Conservation (phyloP, 1,284 basidiomycete genomes). For the Ustilago crameri region DNA sequence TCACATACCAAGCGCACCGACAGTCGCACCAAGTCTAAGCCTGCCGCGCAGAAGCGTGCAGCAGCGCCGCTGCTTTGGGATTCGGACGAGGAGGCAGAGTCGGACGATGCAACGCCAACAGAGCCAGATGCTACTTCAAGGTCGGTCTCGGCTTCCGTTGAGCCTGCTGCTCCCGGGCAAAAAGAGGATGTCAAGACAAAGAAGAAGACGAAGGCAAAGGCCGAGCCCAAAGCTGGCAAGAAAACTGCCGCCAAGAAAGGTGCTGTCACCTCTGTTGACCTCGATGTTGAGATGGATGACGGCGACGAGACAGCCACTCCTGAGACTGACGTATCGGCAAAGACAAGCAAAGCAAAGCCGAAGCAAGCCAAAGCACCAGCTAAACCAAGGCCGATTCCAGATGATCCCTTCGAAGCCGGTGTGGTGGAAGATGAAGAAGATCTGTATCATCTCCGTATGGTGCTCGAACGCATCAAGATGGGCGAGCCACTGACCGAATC, state of each 20-base stretch:
- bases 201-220: constrained; percentile 24
- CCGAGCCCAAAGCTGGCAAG: constrained; percentile 10
- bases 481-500: constrained; percentile 48
- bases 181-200: constrained; percentile 11
- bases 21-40: constrained; percentile 4
- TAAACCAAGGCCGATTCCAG: constrained; percentile 27
- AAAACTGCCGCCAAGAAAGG: constrained; percentile 26
- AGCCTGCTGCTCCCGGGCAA: constrained; percentile 14
- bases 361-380: constrained; percentile 24
- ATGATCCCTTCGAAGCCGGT: constrained; percentile 73
- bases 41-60: constrained; percentile 22
- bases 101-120: constrained; percentile 21
- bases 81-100: constrained; percentile 23
- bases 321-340: constrained; percentile 7
- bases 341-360: constrained; percentile 10
- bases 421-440: constrained; percentile 91
- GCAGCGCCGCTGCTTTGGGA: constrained; percentile 21
- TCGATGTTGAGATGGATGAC: constrained; percentile 15
- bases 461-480: constrained; percentile 69
- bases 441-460: constrained; percentile 82
- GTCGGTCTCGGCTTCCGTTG: constrained; percentile 32
- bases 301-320: constrained; percentile 22
- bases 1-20: constrained; percentile 3
- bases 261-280: constrained; percentile 10
- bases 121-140: constrained; percentile 15